Evolutionary conservation across 78 protist genomes (phyloP).

Genomic region (Ministeria vibrans): DNA sequence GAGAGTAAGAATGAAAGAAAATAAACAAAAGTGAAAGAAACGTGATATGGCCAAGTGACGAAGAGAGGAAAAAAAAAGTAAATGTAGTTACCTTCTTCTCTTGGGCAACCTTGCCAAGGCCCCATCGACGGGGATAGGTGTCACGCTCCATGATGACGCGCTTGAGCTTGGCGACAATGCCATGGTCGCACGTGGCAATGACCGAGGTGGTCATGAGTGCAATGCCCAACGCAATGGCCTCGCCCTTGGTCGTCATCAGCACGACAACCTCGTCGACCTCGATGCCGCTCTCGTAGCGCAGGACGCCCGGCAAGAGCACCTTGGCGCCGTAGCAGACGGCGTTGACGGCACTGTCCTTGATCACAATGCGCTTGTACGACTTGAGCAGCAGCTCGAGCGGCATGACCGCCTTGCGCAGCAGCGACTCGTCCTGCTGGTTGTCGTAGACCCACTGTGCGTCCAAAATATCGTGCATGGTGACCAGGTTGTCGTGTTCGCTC

Average conservation of each 20-base stretch:
- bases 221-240: slow-evolving; percentile 96
- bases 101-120: slow-evolving; percentile 94
- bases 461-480: slow-evolving; percentile 98
- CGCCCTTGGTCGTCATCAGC: slow-evolving; percentile 98
- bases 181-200: slow-evolving; percentile 93
- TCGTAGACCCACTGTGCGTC: slow-evolving; percentile 96
- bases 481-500: slow-evolving; percentile 77
- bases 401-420: slow-evolving; percentile 89
- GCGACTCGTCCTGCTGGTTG: slow-evolving; percentile 71
- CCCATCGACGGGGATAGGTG: slow-evolving; percentile 98
- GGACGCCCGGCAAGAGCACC: slow-evolving; percentile 96
- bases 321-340: slow-evolving; percentile 98
- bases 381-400: slow-evolving; percentile 95
- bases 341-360: slow-evolving; percentile 98
- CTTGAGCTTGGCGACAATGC: slow-evolving; percentile 98
- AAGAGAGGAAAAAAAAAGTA: neutral
- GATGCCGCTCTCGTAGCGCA: slow-evolving; percentile 86
- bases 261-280: slow-evolving; percentile 94
- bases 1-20: no score
- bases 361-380: slow-evolving; percentile 90
- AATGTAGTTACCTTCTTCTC: neutral
- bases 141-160: slow-evolving; percentile 99
- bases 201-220: slow-evolving; percentile 96
- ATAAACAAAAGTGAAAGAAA: neutral
- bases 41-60: no score